A percentile compares a stretch with the other conserved stretches of the same genome.
Conservation (phyloP, 768 basidiomycete species). For the Pulveroboletus ravenelii region DNA sequence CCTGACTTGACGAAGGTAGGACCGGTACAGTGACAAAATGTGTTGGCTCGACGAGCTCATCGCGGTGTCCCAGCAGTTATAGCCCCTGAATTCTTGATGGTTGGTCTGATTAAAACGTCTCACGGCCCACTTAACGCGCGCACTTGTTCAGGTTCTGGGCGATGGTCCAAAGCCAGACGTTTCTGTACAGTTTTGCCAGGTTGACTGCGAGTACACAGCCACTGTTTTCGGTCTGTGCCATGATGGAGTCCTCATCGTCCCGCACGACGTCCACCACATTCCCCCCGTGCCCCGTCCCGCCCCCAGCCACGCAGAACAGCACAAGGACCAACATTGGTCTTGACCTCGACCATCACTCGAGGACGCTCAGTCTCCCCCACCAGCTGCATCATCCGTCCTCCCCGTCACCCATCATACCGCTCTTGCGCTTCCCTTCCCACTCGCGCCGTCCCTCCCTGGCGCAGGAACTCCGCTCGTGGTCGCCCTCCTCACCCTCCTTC, state of each 20-base stretch:
- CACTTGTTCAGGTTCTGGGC: too few species aligned
- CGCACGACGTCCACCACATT: constrained; percentile 5
- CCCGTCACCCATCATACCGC: constrained; percentile 7
- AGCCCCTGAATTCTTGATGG: background rate
- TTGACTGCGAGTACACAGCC: constrained; percentile 9
- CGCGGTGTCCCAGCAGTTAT: background rate
- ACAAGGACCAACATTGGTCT: background rate
- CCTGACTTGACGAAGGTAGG: constrained; percentile 38
- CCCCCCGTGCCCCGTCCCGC: constrained; percentile 1
- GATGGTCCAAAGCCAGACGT: background rate
- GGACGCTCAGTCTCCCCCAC: constrained; percentile 14
- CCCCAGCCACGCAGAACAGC: background rate
- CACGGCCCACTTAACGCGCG: too few species aligned
- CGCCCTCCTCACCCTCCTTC: background rate
- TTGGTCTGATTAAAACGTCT: background rate
- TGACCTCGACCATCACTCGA: background rate
- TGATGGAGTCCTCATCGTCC: constrained; percentile 10
- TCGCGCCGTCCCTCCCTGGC: background rate
- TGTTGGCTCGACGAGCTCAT: constrained; percentile 4
- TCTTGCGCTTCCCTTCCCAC: constrained; percentile 16
- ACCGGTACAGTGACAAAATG: constrained; percentile 34
- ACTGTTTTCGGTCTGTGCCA: background rate
- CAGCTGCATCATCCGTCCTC: constrained; percentile 10
- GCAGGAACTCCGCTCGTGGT: background rate
- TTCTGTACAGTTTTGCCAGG: background rate